A percentile compares a stretch with the other conserved stretches of the same genome.
phyloP scores from a whole-genome alignment of 2,329 filamentous ascomycete species.

The Hawksworthiomyces lignivorus region DNA sequence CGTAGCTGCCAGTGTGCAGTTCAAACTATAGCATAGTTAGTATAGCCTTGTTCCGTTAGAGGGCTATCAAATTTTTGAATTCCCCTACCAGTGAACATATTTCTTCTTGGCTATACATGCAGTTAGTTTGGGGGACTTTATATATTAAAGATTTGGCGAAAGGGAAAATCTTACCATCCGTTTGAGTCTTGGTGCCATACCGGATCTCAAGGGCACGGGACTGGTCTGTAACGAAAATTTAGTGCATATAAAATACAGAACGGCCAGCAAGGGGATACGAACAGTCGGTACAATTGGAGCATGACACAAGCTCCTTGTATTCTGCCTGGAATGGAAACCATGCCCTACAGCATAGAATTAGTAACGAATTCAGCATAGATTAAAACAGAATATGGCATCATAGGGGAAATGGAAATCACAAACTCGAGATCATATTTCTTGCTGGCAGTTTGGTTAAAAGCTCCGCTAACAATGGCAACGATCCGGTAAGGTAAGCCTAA shows the following conservation, averaged over 20 bases:
- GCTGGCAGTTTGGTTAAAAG: constrained; percentile 73
- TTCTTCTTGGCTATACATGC: constrained; percentile 56
- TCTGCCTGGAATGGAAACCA: constrained; percentile 96
- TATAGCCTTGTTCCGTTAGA: not conserved
- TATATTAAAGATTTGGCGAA: no score
- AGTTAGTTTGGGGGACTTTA: constrained; percentile 1
- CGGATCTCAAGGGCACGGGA: constrained; percentile 88
- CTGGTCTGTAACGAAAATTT: constrained; percentile 47
- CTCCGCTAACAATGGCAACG: constrained; percentile 91
- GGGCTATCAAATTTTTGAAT: no score
- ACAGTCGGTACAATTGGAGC: constrained; percentile 93
- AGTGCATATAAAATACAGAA: no score
- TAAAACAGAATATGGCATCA: no score
- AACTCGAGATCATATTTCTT: constrained; percentile 91
- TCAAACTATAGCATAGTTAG: constrained; percentile 39
- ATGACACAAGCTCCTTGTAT: constrained; percentile 97
- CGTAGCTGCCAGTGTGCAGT: constrained; percentile 42
- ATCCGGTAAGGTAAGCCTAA: constrained; percentile 85
- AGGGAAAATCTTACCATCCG: constrained; percentile 36
- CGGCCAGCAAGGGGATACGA: not conserved
- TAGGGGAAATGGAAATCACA: not conserved
- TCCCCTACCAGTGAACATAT: constrained; percentile 75
- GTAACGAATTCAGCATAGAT: no score
- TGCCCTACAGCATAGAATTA: constrained; percentile 26
- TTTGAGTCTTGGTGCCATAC: constrained; percentile 80